Conservation (phyloP, 257 asterid genomes). For the Coffea eugenioides region DNA sequence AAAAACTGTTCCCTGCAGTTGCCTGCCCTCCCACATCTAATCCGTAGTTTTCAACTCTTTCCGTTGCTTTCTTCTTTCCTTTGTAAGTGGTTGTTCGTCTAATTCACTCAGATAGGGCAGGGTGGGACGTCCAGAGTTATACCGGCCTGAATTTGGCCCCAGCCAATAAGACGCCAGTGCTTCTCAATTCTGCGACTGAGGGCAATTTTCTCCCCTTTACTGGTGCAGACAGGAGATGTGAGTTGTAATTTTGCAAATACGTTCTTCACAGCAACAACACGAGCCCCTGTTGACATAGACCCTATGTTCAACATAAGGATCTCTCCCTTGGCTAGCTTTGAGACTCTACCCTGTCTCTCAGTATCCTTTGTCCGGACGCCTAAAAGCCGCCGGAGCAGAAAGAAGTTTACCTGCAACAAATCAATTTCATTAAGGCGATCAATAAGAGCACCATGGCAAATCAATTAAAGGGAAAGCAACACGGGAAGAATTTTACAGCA, state of each 20-base stretch:
- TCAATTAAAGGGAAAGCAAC: background rate
- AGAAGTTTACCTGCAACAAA: conserved; percentile 73
- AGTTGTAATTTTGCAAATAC: conserved; percentile 89
- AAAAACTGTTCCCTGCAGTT: conserved; percentile 52
- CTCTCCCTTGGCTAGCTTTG: conserved; percentile 86
- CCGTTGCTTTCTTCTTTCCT: background rate
- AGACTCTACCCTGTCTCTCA: conserved; percentile 84
- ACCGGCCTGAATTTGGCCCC: conserved; percentile 98
- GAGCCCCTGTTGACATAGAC: conserved; percentile 97
- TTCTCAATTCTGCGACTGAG: conserved; percentile 93
- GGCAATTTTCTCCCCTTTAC: conserved; percentile 89
- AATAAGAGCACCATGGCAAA: background rate
- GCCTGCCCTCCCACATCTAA: conserved; percentile 57
- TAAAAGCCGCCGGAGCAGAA: conserved; percentile 73
- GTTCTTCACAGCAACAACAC: conserved; percentile 80
- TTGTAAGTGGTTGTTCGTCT: background rate
- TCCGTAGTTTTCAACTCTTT: conserved; percentile 2
- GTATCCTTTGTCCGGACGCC: conserved; percentile 97
- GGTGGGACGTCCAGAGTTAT: conserved; percentile 88
- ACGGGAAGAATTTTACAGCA: background rate
- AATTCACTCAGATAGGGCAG: conserved; percentile 54
- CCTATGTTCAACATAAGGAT: conserved; percentile 96
- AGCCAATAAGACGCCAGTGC: conserved; percentile 99
- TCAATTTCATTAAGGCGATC: background rate
- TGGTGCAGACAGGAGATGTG: conserved; percentile 96